Conservation (phyloP, 768 basidiomycete species). For the Cantharellus anzutake region DNA sequence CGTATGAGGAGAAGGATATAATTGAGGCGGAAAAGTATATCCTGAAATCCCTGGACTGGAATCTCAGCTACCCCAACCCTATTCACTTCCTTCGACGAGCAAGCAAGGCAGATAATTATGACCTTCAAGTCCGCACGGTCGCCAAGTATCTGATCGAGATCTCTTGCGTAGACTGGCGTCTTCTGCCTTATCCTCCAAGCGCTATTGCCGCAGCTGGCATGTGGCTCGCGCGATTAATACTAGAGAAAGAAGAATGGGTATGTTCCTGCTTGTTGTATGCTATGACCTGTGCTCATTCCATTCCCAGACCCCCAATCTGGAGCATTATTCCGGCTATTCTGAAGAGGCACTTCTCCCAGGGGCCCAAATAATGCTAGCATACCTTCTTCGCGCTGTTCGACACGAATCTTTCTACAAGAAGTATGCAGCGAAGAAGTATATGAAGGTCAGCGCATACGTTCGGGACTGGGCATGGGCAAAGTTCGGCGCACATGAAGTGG, state of each 20-base stretch:
- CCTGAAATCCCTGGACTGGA: constrained; percentile 69
- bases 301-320: constrained; percentile 56
- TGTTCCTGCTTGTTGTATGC: constrained; percentile 14
- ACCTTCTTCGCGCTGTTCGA: constrained; percentile 49
- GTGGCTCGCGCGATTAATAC: constrained; percentile 66
- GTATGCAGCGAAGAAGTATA: constrained; percentile 65
- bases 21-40: constrained; percentile 80
- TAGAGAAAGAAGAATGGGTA: constrained; percentile 80
- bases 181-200: constrained; percentile 58
- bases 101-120: constrained; percentile 87
- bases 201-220: constrained; percentile 65
- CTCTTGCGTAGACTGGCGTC: constrained; percentile 56
- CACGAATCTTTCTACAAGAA: constrained; percentile 77
- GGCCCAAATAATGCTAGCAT: constrained; percentile 77
- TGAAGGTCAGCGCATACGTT: constrained; percentile 77
- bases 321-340: constrained; percentile 73
- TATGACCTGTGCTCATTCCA: not conserved
- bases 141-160: constrained; percentile 88
- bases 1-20: constrained; percentile 62
- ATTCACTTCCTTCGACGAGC: constrained; percentile 76
- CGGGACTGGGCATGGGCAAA: constrained; percentile 67
- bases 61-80: constrained; percentile 71
- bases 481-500: constrained; percentile 36
- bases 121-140: constrained; percentile 65
- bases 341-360: constrained; percentile 63